Evolutionary conservation across 2,329 filamentous ascomycete genomes (phyloP).

Genomic region (Cryoendolithus antarcticus): DNA sequence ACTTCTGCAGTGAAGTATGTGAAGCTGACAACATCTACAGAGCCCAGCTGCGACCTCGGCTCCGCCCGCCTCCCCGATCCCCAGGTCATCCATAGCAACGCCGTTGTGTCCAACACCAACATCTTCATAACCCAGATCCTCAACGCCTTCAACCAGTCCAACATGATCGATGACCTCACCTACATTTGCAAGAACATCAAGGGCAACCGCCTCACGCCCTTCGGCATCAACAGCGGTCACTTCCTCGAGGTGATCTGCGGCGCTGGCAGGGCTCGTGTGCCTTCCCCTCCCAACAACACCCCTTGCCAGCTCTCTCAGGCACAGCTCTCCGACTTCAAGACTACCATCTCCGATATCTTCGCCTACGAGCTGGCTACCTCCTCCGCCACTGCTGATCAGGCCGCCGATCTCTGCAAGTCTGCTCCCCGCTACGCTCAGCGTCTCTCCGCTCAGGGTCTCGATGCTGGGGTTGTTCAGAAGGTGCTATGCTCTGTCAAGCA

Average conservation of each 20-base stretch:
- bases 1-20: too few relatives aligned
- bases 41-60: not conserved
- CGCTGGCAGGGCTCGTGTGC: conserved; percentile 1
- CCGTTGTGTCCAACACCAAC: conserved; percentile 10
- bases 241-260: conserved; percentile 13
- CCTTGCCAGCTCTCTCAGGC: not conserved
- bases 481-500: conserved; percentile 12
- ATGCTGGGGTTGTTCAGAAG: conserved; percentile 9
- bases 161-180: conserved; percentile 7
- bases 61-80: not conserved
- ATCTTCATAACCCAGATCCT: conserved; percentile 15
- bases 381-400: conserved; percentile 6
- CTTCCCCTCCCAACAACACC: not conserved
- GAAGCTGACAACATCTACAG: conserved; percentile 1
- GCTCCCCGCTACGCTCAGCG: conserved; percentile 1
- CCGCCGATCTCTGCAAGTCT: conserved; percentile 8
- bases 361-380: conserved; percentile 10
- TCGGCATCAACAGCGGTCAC: conserved; percentile 11
- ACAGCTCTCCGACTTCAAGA: conserved; percentile 6
- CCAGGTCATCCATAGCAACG: not conserved
- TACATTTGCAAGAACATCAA: conserved; percentile 18
- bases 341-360: conserved; percentile 11
- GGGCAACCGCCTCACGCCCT: conserved; percentile 11
- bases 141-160: conserved; percentile 10
- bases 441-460: conserved; percentile 9